A percentile compares a stretch with the other conserved stretches of the same genome.
These are phyloP conservation scores for Hyphopichia fennica DNA, from an alignment of 1,139 yeast genomes.

Conservation along the genomic window DNA sequence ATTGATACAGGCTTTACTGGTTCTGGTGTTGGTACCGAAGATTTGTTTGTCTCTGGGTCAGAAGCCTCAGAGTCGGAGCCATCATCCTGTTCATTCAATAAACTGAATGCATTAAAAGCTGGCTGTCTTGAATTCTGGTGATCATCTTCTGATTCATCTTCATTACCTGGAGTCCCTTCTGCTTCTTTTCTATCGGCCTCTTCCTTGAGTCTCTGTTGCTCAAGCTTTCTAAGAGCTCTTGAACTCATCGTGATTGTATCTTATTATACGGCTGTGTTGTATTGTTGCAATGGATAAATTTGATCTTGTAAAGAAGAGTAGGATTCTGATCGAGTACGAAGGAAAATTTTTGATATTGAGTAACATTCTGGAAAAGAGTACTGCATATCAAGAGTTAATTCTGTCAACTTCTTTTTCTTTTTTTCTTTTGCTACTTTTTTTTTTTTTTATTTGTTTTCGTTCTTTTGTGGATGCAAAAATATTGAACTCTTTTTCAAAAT, in stretches of 20 bases:
- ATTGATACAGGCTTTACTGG: not conserved
- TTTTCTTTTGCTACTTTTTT: not conserved
- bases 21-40: not conserved
- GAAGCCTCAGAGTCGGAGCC: constrained; percentile 10
- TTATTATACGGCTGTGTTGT: too few species aligned
- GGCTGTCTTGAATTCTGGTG: constrained; percentile 3
- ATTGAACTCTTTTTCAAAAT: too few species aligned
- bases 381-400: not conserved
- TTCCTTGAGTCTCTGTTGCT: constrained; percentile 41
- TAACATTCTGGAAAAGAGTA: not conserved
- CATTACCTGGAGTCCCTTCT: constrained; percentile 7
- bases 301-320: too few species aligned
- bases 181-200: constrained; percentile 12
- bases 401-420: too few species aligned
- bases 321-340: too few species aligned
- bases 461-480: constrained; percentile 11
- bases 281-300: too few species aligned
- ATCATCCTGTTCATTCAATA: constrained; percentile 6
- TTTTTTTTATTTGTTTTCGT: not conserved
- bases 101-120: constrained; percentile 4
- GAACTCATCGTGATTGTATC: constrained; percentile 74
- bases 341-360: not conserved
- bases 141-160: constrained; percentile 1
- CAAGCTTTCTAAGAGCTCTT: constrained; percentile 59
- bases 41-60: constrained; percentile 6